A percentile compares a stretch with the other conserved stretches of the same genome.
These are phyloP conservation scores for Rhizopogon vesiculosus DNA, from an alignment of 768 basidiomycete genomes.

Conservation along the genomic window DNA sequence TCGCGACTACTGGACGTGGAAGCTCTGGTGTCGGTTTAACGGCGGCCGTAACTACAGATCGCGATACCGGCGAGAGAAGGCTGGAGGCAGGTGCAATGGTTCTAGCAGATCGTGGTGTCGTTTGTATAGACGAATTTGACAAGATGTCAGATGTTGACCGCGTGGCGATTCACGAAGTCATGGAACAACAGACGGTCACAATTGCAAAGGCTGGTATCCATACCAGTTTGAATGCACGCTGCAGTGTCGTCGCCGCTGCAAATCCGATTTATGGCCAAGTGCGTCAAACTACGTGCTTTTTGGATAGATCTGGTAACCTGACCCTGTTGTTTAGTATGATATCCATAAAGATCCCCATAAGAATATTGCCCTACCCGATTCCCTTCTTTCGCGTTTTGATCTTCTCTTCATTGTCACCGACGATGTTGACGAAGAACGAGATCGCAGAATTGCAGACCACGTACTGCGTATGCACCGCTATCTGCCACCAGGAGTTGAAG, in stretches of 20 bases:
- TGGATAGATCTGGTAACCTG: slow-evolving; percentile 6
- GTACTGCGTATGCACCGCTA: slow-evolving; percentile 97
- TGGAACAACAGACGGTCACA: slow-evolving; percentile 99
- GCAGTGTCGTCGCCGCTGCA: slow-evolving; percentile 96
- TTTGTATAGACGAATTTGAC: slow-evolving; percentile 99
- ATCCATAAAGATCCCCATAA: slow-evolving; percentile 99
- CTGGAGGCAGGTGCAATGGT: slow-evolving; percentile 99
- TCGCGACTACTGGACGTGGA: slow-evolving; percentile 96
- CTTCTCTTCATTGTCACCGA: slow-evolving; percentile 97
- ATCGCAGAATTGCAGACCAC: slow-evolving; percentile 94
- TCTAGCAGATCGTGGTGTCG: slow-evolving; percentile 95
- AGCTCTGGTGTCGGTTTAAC: slow-evolving; percentile 99
- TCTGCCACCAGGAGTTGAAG: slow-evolving; percentile 92
- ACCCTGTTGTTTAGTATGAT: slow-evolving; percentile 68
- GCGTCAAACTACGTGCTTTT: slow-evolving; percentile 15
- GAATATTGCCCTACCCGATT: slow-evolving; percentile 98
- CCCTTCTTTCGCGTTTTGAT: slow-evolving; percentile 97
- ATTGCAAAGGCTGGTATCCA: slow-evolving; percentile 99
- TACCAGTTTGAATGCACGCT: slow-evolving; percentile 95
- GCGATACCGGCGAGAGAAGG: slow-evolving; percentile 94
- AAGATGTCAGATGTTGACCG: slow-evolving; percentile 99
- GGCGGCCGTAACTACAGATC: slow-evolving; percentile 96
- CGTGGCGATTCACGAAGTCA: slow-evolving; percentile 99
- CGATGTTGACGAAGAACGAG: slow-evolving; percentile 92
- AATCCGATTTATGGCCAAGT: slow-evolving; percentile 99